Percentiles rank a stretch among this genome's conserved stretches.
Evolutionary conservation across 2,329 filamentous ascomycete species (phyloP).

Genomic region (Neopestalotiopsis sp.): DNA sequence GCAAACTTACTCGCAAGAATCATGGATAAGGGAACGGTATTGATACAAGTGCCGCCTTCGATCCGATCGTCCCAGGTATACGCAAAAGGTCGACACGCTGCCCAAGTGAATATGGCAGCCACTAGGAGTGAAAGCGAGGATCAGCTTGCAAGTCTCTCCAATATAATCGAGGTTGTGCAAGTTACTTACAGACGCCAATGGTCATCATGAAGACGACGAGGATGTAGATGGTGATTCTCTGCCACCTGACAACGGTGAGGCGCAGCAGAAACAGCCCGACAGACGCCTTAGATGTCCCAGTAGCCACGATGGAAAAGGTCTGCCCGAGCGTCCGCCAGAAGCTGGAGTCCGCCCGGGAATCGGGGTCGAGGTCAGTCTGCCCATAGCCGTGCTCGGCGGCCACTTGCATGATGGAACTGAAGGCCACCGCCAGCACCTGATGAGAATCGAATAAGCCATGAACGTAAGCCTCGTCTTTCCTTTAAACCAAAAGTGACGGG

Average conservation of each 20-base stretch:
- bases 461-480: no score
- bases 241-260: constrained; percentile 38
- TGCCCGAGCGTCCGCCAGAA: constrained; percentile 39
- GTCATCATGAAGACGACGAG: constrained; percentile 27
- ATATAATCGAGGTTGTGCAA: not conserved
- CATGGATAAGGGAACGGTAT: constrained; percentile 18
- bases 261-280: constrained; percentile 45
- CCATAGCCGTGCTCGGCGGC: constrained; percentile 41
- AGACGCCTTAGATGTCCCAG: constrained; percentile 43
- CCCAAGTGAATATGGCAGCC: constrained; percentile 21
- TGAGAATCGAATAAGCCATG: not conserved
- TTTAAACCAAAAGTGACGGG: no score
- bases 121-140: constrained; percentile 5
- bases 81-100: constrained; percentile 22
- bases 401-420: constrained; percentile 38
- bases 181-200: constrained; percentile 15
- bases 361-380: constrained; percentile 31
- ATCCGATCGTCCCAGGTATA: constrained; percentile 25
- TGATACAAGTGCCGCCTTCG: constrained; percentile 18
- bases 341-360: constrained; percentile 31
- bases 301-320: constrained; percentile 43
- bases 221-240: constrained; percentile 41
- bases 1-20: constrained; percentile 17
- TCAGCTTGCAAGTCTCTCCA: not conserved
- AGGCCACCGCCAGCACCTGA: constrained; percentile 35